Base-by-base conservation (phyloP, 2,329 filamentous ascomycete species). In the Nemania serpens region DNA sequence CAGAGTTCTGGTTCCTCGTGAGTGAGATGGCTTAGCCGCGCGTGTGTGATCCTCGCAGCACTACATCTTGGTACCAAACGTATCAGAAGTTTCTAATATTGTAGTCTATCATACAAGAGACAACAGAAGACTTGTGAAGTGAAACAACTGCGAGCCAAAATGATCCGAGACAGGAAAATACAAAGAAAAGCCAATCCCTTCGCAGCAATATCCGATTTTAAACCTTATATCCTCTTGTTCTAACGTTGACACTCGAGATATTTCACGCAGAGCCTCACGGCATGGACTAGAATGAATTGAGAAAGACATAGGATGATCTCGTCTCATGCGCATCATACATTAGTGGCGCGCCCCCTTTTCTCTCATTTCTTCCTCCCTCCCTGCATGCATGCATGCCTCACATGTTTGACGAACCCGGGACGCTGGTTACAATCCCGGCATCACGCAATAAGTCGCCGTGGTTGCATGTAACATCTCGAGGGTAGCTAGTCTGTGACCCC, bases 251-350 rank as follows among this genome's bases (percentile, higher is more conserved):
- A 13, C 11, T 17, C 18, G 12, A 29, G 15, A 12, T 15, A 47
- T 37, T n/a, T 20, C n/a, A 50, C 18, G 42, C 55, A 62, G 59
- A 62, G 59, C 59, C 55, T 47, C 59, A 62, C 20, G 46, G 50
- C 59, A 46, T 55, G 52, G 55, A 59, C 18, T 42, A 17, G 10
- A 10, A 43, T 55, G 6, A 55, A 49, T 52, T 10, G 15, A 48
- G 55, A 48, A 36, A 46, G 17, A n/a, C 17, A 37, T 42, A 43
- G 5, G 51, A 37, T 42, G 55, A 50, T 51, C 46, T 45, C 10
- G 13, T 41, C 47, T 50, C 46, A 52, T 62, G 59, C 55, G 36
- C 37, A 29, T 25, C n/a, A 29, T 51, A 54, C 55, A 45, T 47
- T 43, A 49, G 46, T 33, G 39, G 41, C 29, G 43, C 25, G 25